Evolutionary conservation across 2,329 filamentous ascomycete genomes (phyloP).

Genomic region (Cadophora luteo-olivacea): DNA sequence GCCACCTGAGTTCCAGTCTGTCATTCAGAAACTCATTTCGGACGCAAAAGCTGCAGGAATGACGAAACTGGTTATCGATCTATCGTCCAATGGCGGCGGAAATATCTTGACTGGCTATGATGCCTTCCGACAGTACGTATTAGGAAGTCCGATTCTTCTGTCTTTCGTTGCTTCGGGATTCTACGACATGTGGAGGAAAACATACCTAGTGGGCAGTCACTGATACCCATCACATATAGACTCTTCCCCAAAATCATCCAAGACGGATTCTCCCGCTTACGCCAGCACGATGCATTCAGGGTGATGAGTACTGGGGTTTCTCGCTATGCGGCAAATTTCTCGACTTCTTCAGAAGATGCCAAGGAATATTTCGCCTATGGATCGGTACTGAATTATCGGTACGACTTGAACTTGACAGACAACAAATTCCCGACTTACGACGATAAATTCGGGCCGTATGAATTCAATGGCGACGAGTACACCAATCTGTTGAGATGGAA

Average conservation of each 20-base stretch:
- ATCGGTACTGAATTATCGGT: conserved; percentile 34
- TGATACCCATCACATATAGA: no score
- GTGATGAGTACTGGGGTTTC: conserved; percentile 33
- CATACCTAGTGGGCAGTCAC: no score
- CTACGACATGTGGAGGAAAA: no score
- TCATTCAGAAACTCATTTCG: conserved; percentile 50
- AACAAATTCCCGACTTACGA: conserved; percentile 32
- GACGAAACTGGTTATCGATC: conserved; percentile 67
- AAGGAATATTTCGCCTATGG: conserved; percentile 31
- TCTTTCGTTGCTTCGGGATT: no score
- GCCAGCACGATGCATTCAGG: conserved; percentile 35
- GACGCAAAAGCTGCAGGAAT: conserved; percentile 54
- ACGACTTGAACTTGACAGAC: conserved; percentile 35
- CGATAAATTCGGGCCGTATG: conserved; percentile 34
- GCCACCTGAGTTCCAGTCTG: conserved; percentile 36
- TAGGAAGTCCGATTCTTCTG: no score
- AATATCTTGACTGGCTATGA: conserved; percentile 54
- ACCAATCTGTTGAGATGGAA: conserved; percentile 37
- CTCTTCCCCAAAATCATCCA: conserved; percentile 43
- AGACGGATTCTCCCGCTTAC: conserved; percentile 35
- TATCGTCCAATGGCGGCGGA: conserved; percentile 66
- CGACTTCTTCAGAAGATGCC: conserved; percentile 28
- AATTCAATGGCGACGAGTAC: conserved; percentile 31
- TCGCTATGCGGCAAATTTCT: conserved; percentile 28
- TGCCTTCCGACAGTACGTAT: conserved; percentile 56